Evolutionary conservation across 371 early-diverging fungal genomes (phyloP).

Genomic region (Mortierella sp.): DNA sequence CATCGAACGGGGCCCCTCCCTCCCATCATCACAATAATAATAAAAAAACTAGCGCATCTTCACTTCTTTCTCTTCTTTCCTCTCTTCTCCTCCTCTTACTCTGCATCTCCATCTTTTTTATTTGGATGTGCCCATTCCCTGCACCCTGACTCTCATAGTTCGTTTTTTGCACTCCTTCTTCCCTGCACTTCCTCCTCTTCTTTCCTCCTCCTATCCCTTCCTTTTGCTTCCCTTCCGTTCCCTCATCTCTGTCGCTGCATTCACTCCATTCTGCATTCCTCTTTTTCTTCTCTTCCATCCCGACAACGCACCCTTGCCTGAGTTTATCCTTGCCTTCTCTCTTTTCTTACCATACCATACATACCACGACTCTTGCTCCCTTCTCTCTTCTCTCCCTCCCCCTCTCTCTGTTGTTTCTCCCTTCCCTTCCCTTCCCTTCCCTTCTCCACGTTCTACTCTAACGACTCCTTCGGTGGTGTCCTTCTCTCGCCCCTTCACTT

Average conservation of each 20-base stretch:
- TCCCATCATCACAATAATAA: too few species aligned
- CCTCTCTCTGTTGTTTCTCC: not conserved
- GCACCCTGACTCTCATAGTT: not conserved
- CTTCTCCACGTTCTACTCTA: too few species aligned
- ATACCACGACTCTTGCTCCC: not conserved
- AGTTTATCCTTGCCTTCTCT: not conserved
- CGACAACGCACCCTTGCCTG: not conserved
- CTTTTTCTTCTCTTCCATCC: not conserved
- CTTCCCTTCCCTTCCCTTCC: not conserved
- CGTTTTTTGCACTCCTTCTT: conserved; percentile 3
- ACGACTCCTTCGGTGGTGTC: too few species aligned
- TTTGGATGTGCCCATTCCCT: not conserved
- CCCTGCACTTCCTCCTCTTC: not conserved
- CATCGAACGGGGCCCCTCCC: too few species aligned
- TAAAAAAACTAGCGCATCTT: too few species aligned
- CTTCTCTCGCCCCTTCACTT: too few species aligned
- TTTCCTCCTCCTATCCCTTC: not conserved
- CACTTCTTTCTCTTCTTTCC: not conserved
- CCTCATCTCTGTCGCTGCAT: not conserved
- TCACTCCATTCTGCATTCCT: not conserved
- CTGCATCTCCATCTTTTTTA: not conserved
- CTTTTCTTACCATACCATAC: conserved; percentile 2
- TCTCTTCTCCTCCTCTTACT: not conserved
- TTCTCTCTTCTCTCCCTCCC: conserved; percentile 4
- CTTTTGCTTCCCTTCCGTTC: not conserved